These are phyloP conservation scores for Aspergillus pseudotamarii DNA, from an alignment of 2,329 filamentous ascomycete species.

Conservation along the genomic window DNA sequence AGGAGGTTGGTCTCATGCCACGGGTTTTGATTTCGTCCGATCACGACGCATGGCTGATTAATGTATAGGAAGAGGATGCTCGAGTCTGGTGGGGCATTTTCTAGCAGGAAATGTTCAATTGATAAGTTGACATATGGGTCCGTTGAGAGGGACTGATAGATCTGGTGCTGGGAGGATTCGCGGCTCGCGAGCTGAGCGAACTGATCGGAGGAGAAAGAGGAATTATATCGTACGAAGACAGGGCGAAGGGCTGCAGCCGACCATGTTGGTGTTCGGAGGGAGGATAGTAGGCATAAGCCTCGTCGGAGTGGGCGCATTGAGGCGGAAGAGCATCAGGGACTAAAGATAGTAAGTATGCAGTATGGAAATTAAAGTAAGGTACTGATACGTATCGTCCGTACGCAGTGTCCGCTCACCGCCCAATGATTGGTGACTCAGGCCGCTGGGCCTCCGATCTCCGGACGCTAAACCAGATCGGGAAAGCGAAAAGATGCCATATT, in stretches of 20 bases:
- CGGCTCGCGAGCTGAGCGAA: constrained; percentile 40
- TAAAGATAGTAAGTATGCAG: too few relatives aligned
- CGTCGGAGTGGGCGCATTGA: constrained; percentile 31
- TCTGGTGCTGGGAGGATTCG: constrained; percentile 53
- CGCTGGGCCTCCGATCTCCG: constrained; percentile 20
- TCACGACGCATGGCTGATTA: constrained; percentile 83
- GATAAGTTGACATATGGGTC: constrained; percentile 90
- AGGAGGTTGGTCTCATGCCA: constrained; percentile 86
- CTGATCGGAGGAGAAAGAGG: constrained; percentile 31
- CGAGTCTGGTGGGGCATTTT: constrained; percentile 70
- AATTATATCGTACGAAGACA: constrained; percentile 28
- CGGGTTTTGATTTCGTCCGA: constrained; percentile 96
- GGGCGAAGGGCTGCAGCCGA: neutral
- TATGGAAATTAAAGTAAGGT: too few relatives aligned
- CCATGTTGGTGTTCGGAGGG: constrained; percentile 16
- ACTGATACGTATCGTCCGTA: neutral
- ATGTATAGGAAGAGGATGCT: constrained; percentile 83
- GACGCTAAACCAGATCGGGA: constrained; percentile 18
- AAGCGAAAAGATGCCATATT: constrained; percentile 6
- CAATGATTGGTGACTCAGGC: neutral
- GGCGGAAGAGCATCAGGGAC: neutral
- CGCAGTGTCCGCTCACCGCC: neutral
- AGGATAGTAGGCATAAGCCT: constrained; percentile 21
- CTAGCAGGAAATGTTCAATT: constrained; percentile 86
- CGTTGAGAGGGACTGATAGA: constrained; percentile 69